Base-by-base conservation (phyloP, 805 yeast genomes). In the Hanseniaspora valbyensis region DNA sequence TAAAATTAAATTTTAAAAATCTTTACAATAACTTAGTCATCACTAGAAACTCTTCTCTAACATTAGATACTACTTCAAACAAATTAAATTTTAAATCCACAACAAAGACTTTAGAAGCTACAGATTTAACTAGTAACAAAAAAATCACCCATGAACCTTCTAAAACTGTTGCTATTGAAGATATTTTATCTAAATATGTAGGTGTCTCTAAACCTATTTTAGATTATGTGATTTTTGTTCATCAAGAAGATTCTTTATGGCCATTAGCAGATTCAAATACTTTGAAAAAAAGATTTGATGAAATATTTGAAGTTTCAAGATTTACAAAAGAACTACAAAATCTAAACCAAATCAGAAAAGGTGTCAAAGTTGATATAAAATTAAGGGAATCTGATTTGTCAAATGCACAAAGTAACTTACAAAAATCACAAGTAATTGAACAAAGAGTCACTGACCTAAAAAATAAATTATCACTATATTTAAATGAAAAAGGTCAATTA, bases 171-270 rank as follows among this genome's bases (percentile, higher is more conserved):
- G 97, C 90, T 54, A 71, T 92, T 44, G 96, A 92, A 59, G 66
- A 73, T 4, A 82, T 82, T 50, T 80, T 92, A 34, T 96, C 97
- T 1, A 71, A 74, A 22, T 80, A 79, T 55, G 69, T 92, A 51
- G 99, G 98, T 5, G 95, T 89, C 0, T 83, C 95, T 0, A 77
- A 78, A 53, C 84, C 97, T 0, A 78, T 92, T 50, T 67, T 92
- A 46, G 95, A 90, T 56, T 86, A 87, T 62, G 98, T 92, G 38
- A 81, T 90, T 1, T 92, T 92, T 66, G 90, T 98, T 60, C 99
- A 92, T 61, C 99, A 92, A 63, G 99, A 92, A 60, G 99, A 92
- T 54, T 81, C 90, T 58, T 66, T 87, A 26, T 92, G 99, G 99
- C 99, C 99, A 1, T 70, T 92, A 43, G 77, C 89, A 57, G 99